Evolutionary conservation across 179 eudicot species (phyloP).

Genomic region (Drosera spatulata): DNA sequence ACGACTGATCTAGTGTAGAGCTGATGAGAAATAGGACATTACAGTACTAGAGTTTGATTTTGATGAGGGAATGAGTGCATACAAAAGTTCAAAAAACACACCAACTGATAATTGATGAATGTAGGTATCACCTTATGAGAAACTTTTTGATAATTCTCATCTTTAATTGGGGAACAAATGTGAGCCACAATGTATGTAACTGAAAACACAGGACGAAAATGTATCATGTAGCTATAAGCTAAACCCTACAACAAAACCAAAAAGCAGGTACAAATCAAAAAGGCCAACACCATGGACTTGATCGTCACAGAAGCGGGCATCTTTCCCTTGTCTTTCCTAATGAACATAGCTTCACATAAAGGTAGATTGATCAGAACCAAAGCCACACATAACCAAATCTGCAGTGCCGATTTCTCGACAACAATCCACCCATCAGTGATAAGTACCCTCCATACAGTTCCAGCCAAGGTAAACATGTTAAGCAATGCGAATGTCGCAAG

Average conservation of each 20-base stretch:
- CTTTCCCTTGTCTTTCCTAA: constrained; percentile 18
- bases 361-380: constrained; percentile 54
- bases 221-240: no score
- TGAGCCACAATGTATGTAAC: no score
- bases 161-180: no score
- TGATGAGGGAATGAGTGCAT: no score
- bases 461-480: constrained; percentile 30
- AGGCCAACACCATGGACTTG: constrained; percentile 1
- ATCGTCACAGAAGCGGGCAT: not conserved
- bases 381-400: constrained; percentile 38
- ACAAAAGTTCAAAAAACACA: no score
- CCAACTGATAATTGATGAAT: no score
- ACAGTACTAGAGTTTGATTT: no score
- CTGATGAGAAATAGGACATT: no score
- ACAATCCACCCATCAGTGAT: not conserved
- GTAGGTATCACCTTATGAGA: no score
- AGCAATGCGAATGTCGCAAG: constrained; percentile 44
- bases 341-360: constrained; percentile 39
- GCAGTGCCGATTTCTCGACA: constrained; percentile 27
- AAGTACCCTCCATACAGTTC: constrained; percentile 3
- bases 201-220: no score
- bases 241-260: not conserved
- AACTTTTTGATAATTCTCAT: no score
- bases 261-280: not conserved
- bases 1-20: no score